These are phyloP conservation scores for Globisporangium alternatum DNA, from an alignment of 352 stramenopile genomes.

Conservation along the genomic window DNA sequence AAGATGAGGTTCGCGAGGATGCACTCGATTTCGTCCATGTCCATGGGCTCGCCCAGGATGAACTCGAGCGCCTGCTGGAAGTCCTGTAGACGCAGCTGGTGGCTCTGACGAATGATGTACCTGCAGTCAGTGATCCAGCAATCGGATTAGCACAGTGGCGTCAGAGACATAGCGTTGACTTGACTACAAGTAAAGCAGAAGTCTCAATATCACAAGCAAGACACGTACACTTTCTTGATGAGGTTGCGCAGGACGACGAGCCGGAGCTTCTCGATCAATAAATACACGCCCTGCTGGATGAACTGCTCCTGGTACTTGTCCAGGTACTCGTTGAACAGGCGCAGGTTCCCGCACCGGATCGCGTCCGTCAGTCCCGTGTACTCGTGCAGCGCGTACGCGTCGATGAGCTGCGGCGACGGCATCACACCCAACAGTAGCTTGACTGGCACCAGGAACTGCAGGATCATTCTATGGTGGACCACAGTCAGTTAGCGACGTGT, in stretches of 20 bases:
- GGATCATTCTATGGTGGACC: slow-evolving; percentile 70
- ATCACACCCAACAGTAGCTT: slow-evolving; percentile 93
- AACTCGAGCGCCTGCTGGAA: slow-evolving; percentile 87
- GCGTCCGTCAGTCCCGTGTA: slow-evolving; percentile 89
- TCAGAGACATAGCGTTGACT: background rate
- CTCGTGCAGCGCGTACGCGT: slow-evolving; percentile 87
- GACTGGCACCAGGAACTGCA: slow-evolving; percentile 94
- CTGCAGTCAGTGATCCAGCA: slow-evolving; percentile 24
- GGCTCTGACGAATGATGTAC: slow-evolving; percentile 77
- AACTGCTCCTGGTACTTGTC: slow-evolving; percentile 89
- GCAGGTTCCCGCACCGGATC: slow-evolving; percentile 90
- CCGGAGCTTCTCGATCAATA: slow-evolving; percentile 96
- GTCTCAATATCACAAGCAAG: background rate
- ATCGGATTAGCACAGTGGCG: background rate
- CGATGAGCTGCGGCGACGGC: slow-evolving; percentile 86
- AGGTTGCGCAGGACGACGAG: slow-evolving; percentile 94
- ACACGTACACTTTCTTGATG: slow-evolving; percentile 94
- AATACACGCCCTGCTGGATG: slow-evolving; percentile 92
- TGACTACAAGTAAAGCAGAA: background rate
- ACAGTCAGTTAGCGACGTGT: background rate
- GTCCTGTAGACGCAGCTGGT: slow-evolving; percentile 90
- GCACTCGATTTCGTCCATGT: slow-evolving; percentile 97
- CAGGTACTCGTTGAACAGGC: slow-evolving; percentile 91
- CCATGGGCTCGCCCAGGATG: slow-evolving; percentile 82
- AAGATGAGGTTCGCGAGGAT: slow-evolving; percentile 97